Percentiles rank a stretch among this genome's conserved stretches.
Evolutionary conservation across 352 stramenopile genomes (phyloP).

Genomic region (Peronospora destructor): DNA sequence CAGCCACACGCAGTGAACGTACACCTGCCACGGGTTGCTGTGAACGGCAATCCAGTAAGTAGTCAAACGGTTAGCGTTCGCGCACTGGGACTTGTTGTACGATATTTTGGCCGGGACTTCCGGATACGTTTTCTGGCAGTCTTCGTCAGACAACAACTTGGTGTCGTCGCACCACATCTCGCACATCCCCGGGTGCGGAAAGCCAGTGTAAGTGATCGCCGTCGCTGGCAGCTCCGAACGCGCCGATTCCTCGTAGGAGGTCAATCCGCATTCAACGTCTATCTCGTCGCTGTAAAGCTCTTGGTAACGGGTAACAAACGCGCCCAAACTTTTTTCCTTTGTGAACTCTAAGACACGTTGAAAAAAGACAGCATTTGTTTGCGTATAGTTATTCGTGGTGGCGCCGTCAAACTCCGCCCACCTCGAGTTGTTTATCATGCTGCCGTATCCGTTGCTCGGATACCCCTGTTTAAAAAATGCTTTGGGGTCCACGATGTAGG

Average conservation of each 20-base stretch:
- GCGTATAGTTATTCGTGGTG: constrained; percentile 14
- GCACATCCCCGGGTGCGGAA: constrained; percentile 51
- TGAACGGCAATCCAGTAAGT: constrained; percentile 58
- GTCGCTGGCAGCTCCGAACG: constrained; percentile 31
- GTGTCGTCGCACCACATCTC: constrained; percentile 56
- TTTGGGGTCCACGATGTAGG: constrained; percentile 42
- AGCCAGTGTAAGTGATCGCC: constrained; percentile 40
- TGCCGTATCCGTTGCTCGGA: constrained; percentile 42
- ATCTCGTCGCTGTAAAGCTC: constrained; percentile 29
- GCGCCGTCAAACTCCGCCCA: constrained; percentile 30
- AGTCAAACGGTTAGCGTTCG: constrained; percentile 36
- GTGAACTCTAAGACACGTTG: constrained; percentile 27
- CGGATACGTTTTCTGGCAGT: constrained; percentile 43
- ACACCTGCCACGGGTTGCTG: constrained; percentile 51
- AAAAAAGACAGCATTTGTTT: constrained; percentile 21
- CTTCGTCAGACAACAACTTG: constrained; percentile 39
- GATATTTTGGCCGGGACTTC: constrained; percentile 29
- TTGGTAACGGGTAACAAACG: constrained; percentile 43
- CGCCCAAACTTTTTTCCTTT: constrained; percentile 26
- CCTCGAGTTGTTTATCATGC: constrained; percentile 36
- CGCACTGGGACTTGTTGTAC: constrained; percentile 39
- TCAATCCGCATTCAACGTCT: constrained; percentile 36
- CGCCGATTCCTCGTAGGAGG: constrained; percentile 31
- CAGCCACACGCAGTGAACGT: constrained; percentile 39
- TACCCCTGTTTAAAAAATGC: constrained; percentile 31